Percentiles rank a stretch among this genome's conserved stretches.
Evolutionary conservation across 805 yeast genomes (phyloP).

Genomic region (Candida jianshihensis): DNA sequence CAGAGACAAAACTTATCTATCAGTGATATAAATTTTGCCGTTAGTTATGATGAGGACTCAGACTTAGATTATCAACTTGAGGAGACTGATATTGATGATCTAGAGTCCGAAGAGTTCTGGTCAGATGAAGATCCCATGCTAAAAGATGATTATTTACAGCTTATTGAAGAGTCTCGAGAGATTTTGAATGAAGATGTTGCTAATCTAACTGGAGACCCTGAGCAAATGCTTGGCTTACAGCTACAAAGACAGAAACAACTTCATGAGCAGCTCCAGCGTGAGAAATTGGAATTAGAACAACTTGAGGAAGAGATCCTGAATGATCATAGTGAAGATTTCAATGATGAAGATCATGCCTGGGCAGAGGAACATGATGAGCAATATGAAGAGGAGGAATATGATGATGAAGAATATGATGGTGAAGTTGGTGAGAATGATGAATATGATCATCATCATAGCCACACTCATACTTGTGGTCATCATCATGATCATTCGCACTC

Average conservation of each 20-base stretch:
- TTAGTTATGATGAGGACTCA: constrained; percentile 16
- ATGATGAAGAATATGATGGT: constrained; percentile 11
- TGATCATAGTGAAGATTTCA: constrained; percentile 24
- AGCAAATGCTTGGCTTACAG: constrained; percentile 7
- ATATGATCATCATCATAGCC: constrained; percentile 7
- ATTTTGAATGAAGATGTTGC: constrained; percentile 1
- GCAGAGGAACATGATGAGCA: constrained; percentile 25
- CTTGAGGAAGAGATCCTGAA: constrained; percentile 4
- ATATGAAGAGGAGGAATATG: constrained; percentile 36
- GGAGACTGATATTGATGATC: constrained; percentile 1
- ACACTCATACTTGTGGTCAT: constrained; percentile 2
- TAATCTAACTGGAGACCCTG: constrained; percentile 1
- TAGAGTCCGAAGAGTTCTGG: constrained; percentile 2
- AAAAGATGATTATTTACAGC: background rate
- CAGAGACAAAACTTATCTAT: background rate
- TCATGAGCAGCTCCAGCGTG: constrained; percentile 10
- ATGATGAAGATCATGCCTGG: constrained; percentile 30
- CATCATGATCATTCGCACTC: constrained; percentile 2
- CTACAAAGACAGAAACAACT: constrained; percentile 10
- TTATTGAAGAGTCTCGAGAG: background rate
- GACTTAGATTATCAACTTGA: constrained; percentile 15
- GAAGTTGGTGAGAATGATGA: constrained; percentile 14
- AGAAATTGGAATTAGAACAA: constrained; percentile 9
- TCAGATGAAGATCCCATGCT: background rate
- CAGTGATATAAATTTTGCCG: background rate